A percentile compares a stretch with the other conserved stretches of the same genome.
Conservation (phyloP, 306 rosid genomes). For the Castanea sativa region DNA sequence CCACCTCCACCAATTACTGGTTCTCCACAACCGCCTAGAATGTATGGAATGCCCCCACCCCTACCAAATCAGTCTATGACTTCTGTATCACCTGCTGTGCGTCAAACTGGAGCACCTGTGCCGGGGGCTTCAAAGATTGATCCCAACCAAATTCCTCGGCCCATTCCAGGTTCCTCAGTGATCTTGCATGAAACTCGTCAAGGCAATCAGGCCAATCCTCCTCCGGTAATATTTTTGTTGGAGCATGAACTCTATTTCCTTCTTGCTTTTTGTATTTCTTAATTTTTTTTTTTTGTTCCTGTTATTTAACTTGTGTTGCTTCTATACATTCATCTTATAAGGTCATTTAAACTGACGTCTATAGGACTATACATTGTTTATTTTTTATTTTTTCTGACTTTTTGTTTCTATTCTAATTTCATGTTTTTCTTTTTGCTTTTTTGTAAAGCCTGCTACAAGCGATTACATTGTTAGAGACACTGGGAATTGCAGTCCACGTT, state of each 20-base stretch:
- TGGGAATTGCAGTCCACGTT: slow-evolving; percentile 99
- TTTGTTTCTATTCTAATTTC: slow-evolving; percentile 6
- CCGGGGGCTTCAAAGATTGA: slow-evolving; percentile 86
- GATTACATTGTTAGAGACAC: slow-evolving; percentile 83
- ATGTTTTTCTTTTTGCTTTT: neutral
- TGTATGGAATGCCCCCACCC: slow-evolving; percentile 88
- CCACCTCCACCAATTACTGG: slow-evolving; percentile 72
- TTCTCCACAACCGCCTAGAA: slow-evolving; percentile 64
- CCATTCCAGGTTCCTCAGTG: slow-evolving; percentile 76
- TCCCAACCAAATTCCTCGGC: slow-evolving; percentile 98
- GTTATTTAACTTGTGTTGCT: too few relatives aligned
- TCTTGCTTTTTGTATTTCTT: neutral
- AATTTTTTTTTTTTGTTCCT: too few relatives aligned
- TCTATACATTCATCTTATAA: too few relatives aligned
- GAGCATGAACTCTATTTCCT: slow-evolving; percentile 12
- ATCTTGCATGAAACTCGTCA: slow-evolving; percentile 86
- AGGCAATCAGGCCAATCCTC: slow-evolving; percentile 85
- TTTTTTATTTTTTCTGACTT: too few relatives aligned
- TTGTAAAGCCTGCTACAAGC: slow-evolving; percentile 87
- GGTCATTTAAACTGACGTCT: too few relatives aligned
- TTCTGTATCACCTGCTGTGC: slow-evolving; percentile 54
- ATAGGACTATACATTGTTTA: too few relatives aligned
- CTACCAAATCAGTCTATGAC: slow-evolving; percentile 89
- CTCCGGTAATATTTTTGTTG: slow-evolving; percentile 63
- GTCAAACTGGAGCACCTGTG: slow-evolving; percentile 87